Evolutionary conservation across 768 basidiomycete species (phyloP).

Genomic region (Tulasnella sp.): DNA sequence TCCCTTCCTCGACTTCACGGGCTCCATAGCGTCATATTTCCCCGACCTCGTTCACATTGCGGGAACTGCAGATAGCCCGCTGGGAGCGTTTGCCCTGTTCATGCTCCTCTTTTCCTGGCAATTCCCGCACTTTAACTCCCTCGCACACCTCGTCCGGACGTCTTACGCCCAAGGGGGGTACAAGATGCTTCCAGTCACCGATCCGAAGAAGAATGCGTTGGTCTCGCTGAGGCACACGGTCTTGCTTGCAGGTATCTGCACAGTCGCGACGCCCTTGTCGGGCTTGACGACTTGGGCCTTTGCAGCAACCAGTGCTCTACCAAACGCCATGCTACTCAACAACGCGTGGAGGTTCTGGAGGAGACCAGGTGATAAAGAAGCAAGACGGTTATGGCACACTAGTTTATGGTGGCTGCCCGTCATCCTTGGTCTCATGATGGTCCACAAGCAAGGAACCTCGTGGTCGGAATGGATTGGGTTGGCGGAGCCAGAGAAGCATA

Average conservation of each 20-base stretch:
- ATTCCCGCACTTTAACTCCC: constrained; percentile 94
- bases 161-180: constrained; percentile 94
- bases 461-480: constrained; percentile 44
- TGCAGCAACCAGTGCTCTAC: constrained; percentile 66
- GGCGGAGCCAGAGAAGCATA: background rate
- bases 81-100: constrained; percentile 76
- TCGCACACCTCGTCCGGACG: constrained; percentile 80
- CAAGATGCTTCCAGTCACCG: constrained; percentile 80
- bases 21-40: constrained; percentile 40
- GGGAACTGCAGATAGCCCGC: constrained; percentile 57
- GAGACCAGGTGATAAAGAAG: constrained; percentile 65
- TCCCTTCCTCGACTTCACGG: constrained; percentile 44
- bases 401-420: constrained; percentile 89
- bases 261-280: constrained; percentile 75
- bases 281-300: constrained; percentile 93
- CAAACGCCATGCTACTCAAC: constrained; percentile 65
- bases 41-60: constrained; percentile 40
- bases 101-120: constrained; percentile 93
- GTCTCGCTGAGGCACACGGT: constrained; percentile 81
- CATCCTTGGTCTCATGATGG: constrained; percentile 88
- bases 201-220: constrained; percentile 72
- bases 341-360: constrained; percentile 76
- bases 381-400: constrained; percentile 70
- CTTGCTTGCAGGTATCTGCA: constrained; percentile 71
- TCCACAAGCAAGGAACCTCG: constrained; percentile 82